Percentiles rank a stretch among this genome's conserved stretches.
Evolutionary conservation across 1,139 yeast species (phyloP).

Genomic region (Geotrichum fermentans): DNA sequence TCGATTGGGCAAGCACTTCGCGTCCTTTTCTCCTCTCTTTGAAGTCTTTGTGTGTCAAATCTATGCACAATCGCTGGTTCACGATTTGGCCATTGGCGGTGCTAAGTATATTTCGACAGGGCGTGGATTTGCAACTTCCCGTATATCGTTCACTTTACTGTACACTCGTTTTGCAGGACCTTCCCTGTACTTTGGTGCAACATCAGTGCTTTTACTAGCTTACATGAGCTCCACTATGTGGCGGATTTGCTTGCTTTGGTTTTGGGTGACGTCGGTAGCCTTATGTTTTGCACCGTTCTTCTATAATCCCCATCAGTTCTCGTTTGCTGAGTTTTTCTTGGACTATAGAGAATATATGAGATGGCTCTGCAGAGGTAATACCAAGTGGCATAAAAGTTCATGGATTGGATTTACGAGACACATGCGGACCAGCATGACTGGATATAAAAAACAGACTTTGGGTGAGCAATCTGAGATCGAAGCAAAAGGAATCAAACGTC

Average conservation of each 20-base stretch:
- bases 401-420: constrained; percentile 58
- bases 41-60: constrained; percentile 86
- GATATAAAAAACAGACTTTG: constrained; percentile 48
- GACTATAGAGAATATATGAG: constrained; percentile 63
- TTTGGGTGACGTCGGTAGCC: constrained; percentile 71
- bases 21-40: constrained; percentile 74
- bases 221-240: constrained; percentile 67
- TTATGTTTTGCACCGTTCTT: constrained; percentile 73
- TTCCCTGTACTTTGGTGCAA: constrained; percentile 63
- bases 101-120: constrained; percentile 84
- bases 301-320: constrained; percentile 84
- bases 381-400: constrained; percentile 46
- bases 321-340: constrained; percentile 59
- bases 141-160: constrained; percentile 55
- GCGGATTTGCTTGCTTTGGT: constrained; percentile 77
- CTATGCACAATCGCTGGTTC: constrained; percentile 64
- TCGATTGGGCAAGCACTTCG: constrained; percentile 58
- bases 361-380: constrained; percentile 69
- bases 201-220: constrained; percentile 51
- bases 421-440: constrained; percentile 59
- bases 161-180: constrained; percentile 61
- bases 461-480: constrained; percentile 19
- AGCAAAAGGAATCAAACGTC: constrained; percentile 37
- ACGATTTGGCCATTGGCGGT: constrained; percentile 73
- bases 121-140: constrained; percentile 72